Base-by-base conservation (phyloP, 2,329 filamentous ascomycete genomes). In the Beauveria bassiana region DNA sequence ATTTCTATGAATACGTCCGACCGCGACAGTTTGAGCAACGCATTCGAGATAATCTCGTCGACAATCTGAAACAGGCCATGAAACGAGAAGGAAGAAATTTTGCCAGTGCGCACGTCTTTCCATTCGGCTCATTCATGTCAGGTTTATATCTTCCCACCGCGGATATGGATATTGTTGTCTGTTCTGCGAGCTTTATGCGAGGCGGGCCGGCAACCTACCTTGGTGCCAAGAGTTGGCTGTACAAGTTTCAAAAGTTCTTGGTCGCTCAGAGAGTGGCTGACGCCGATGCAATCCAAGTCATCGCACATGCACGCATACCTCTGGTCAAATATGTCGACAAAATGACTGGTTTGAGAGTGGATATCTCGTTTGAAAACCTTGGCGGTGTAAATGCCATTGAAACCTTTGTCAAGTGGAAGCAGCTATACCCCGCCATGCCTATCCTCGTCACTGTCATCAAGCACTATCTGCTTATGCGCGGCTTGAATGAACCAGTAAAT, bases 41-140 rank as follows among this genome's bases (percentile, higher is more conserved):
- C 3, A 85, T 96, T 60, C 90, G 95, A 10, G 75, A 81, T 22
- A 83, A 89, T 52, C 77, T 99, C 16, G 81, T 98, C 40, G 75
- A 84, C 3, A 86, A 91, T 20, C 78, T 98, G 2, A 79, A 85
- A 55, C 70, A 71, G 20, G 79, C 81, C 2, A 80, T 96, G 68
- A 79, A 79, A 62, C 78, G 72, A 16, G 77, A 77, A 14, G 71
- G 67, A 1, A 66, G 70, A n/a, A 73, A 78, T 54, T 88, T 86
- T 67, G 74, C 78, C 14, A 83, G 85, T 52, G 85, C 86, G 12
- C 80, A 87, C 54, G 78, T 97, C 8, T 79, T 83, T 40, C 81
- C 88, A 10, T 99, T 99, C 71, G 95, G 95, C n/a, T 98, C 95
- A 0, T 99, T 93, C 74, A 93, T 91, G 67, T 91, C 91, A 3